Base-by-base conservation (phyloP, 2,329 filamentous ascomycete genomes). In the Xylaria sp. region DNA sequence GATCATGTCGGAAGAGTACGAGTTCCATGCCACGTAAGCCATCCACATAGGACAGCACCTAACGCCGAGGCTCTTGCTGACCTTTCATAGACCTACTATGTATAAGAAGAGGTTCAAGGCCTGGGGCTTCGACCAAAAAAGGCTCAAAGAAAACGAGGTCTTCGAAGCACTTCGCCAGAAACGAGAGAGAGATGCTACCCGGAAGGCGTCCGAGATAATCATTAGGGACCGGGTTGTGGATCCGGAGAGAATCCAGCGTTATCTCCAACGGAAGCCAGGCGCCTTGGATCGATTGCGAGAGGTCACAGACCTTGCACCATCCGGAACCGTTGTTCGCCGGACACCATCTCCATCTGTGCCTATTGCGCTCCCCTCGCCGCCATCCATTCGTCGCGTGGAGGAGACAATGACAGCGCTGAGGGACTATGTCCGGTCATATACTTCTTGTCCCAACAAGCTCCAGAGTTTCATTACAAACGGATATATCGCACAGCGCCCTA, bases 51-150 rank as follows among this genome's bases (percentile, higher is more conserved):
- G 17, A 5, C 7, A 11, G 38, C 37, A 2, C n/a, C 29, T 21
- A 39, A 39, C 26, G 43, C 29, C 29, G 38, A 48, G 20, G 34
- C 39, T 45, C 16, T 17, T 21, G 42, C 56, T 63, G 39, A 65
- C 47, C 17, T 41, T 42, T 24, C 39, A 37, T 52, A 75, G 72
- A 18, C 71, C 72, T 49, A 74, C 74, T 60, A 76, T 76, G 72
- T 76, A 73, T 63, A 76, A 76, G 65, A 74, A 73, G 41, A 69
- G 73, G 41, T 74, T 76, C 44, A 72, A 69, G 65, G 71, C 72
- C 58, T 76, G 74, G 74, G 70, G 72, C 4, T 68, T 76, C 39
- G 72, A 74, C 47, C 75, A 75, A 60, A 76, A 76, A 58, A 34
- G 29, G 9, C 64, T 76, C 46, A 74, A 74, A 57, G 70, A 73